These are phyloP conservation scores for Neonectria magnoliae DNA, from an alignment of 2,329 filamentous ascomycete genomes.

Conservation along the genomic window DNA sequence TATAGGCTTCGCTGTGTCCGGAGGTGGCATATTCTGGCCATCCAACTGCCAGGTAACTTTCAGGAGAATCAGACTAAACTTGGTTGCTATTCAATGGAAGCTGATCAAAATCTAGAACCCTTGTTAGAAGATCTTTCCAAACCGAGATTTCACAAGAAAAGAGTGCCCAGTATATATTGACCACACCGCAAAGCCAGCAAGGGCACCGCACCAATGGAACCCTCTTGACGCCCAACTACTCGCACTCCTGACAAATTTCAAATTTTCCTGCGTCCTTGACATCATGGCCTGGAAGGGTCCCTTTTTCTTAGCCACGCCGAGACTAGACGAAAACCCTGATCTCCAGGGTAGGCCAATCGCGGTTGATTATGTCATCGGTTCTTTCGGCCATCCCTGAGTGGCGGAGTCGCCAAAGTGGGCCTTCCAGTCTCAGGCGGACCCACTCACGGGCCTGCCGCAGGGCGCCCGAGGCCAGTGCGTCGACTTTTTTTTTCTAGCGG, in stretches of 20 bases:
- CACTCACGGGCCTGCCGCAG: conserved; percentile 38
- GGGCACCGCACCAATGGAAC: neutral
- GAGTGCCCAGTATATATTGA: neutral
- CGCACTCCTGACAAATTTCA: neutral
- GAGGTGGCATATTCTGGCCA: too few species aligned
- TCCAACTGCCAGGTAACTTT: too few species aligned
- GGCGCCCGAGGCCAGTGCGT: conserved; percentile 30
- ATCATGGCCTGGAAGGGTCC: neutral
- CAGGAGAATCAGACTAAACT: too few species aligned
- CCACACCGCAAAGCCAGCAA: neutral
- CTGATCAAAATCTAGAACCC: too few species aligned
- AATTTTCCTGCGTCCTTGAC: neutral
- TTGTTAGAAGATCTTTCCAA: neutral
- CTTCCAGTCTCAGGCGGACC: conserved; percentile 16
- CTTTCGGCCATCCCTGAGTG: neutral
- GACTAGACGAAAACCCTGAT: neutral
- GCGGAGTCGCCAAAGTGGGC: conserved; percentile 21
- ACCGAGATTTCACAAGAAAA: neutral
- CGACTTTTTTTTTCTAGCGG: conserved; percentile 41
- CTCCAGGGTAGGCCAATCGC: conserved; percentile 14
- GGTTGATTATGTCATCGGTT: conserved; percentile 19
- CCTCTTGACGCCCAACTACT: neutral
- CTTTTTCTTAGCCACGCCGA: neutral
- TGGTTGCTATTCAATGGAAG: too few species aligned
- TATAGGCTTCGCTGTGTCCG: neutral